Base-by-base conservation (phyloP, 179 eudicot species). In the Beta lomatogona region DNA sequence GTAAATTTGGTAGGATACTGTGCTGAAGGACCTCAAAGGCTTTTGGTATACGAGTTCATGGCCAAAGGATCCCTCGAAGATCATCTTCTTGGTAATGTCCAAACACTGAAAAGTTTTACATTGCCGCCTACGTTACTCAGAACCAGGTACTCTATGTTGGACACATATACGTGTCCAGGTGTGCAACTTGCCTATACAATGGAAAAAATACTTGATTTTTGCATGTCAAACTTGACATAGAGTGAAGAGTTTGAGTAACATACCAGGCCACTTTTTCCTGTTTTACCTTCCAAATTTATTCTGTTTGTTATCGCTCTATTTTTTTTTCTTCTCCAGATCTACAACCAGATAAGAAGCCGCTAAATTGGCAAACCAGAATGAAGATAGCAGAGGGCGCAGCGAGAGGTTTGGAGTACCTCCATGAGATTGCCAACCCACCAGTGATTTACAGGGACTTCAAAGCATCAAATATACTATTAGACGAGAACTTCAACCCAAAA, bases 371-470 rank as follows among this genome's bases (percentile, higher is more conserved):
- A 36, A 90, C 90, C 0, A 87, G 98, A 81, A 91, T 95, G 90
- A 90, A 92, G 73, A 90, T 95, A 81, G 97, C 97, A 10, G 83
- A 68, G 83, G 97, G 93, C 57, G 97, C 98, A 52, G 98, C 98
- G 5, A 89, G 82, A 83, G 98, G 98, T 5, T 89, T 95, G 0
- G 98, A 95, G 85, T 93, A 95, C 82, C 83, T 95, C 83, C 97
- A 93, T 12, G 95, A 91, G 64, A 90, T 73, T 3, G 93, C 97
- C 14, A 76, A 90, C 36, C 97, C 95, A 5, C 93, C 95, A 3
- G 92, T 93, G 52, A 91, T 93, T 48, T 93, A 88, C 79, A 86
- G 97, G 36, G 97, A 93, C 71, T 91, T 93, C 77, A 93, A 93
- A 76, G 92, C 97, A 12, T 93, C 97, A 5, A 93, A 93, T 80